Percentiles rank a stretch among this genome's conserved stretches.
Evolutionary conservation across 139 green algal species (phyloP).

Genomic region (Micromonas pusilla): DNA sequence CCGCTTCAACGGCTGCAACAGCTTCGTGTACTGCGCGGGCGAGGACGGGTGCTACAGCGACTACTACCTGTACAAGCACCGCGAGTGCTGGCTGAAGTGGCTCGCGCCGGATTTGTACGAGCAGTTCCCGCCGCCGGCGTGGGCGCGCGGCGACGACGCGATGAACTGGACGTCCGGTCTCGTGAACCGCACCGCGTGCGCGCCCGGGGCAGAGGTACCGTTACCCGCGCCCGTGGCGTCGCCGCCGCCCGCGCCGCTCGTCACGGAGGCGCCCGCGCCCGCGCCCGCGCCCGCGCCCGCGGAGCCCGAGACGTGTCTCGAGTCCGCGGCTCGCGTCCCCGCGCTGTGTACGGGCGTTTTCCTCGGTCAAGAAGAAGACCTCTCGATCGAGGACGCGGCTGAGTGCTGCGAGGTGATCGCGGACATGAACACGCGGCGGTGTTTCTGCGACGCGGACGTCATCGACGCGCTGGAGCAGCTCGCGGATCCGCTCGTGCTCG

Average conservation of each 20-base stretch:
- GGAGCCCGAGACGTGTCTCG: background rate
- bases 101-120: background rate
- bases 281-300: background rate
- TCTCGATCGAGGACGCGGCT: background rate
- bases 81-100: conserved; percentile 19
- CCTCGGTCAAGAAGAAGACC: background rate
- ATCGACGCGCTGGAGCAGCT: background rate
- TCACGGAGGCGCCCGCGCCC: background rate
- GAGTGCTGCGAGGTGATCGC: background rate
- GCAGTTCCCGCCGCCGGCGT: background rate
- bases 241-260: background rate
- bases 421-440: background rate
- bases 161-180: conserved; percentile 1
- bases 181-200: background rate
- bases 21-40: conserved; percentile 1
- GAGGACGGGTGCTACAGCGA: background rate
- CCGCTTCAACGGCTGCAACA: background rate
- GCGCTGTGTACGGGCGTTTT: background rate
- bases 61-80: conserved; percentile 1
- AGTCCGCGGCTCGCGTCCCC: background rate
- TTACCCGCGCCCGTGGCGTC: background rate
- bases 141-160: background rate
- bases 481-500: background rate
- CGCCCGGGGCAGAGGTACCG: background rate
- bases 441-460: conserved; percentile 2